Evolutionary conservation across 139 green algal genomes (phyloP).

Genomic region (Coelastrella sp.): DNA sequence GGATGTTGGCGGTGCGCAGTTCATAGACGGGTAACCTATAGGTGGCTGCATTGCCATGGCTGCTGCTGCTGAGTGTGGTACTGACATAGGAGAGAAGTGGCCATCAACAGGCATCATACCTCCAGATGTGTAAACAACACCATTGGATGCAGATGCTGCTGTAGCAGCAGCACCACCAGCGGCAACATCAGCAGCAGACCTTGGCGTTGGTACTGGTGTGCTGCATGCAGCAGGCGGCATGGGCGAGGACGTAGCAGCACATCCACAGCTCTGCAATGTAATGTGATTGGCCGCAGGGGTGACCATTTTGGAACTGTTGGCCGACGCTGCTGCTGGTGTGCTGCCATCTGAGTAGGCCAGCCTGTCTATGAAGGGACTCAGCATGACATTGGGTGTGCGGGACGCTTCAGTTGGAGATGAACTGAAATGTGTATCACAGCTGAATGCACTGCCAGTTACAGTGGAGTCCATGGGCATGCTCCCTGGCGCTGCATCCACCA

Average conservation of each 20-base stretch:
- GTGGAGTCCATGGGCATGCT: neutral
- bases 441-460: constrained; percentile 25
- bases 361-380: neutral
- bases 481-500: constrained; percentile 1
- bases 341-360: neutral
- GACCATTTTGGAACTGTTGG: neutral
- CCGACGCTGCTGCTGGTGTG: neutral
- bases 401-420: neutral
- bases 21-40: neutral
- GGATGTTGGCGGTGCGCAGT: neutral
- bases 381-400: neutral
- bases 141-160: neutral
- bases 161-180: neutral
- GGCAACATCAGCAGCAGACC: constrained; percentile 5
- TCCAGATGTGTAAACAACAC: neutral
- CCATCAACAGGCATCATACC: constrained; percentile 4
- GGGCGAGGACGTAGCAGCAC: constrained; percentile 7
- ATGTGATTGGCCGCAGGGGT: neutral
- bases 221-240: neutral
- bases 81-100: constrained; percentile 9
- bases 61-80: constrained; percentile 13
- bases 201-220: neutral
- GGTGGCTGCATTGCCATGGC: neutral
- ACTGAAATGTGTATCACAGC: constrained; percentile 9
- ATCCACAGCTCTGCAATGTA: neutral